These are phyloP conservation scores for Saturnispora sanitii DNA, from an alignment of 805 yeast species.

Conservation along the genomic window DNA sequence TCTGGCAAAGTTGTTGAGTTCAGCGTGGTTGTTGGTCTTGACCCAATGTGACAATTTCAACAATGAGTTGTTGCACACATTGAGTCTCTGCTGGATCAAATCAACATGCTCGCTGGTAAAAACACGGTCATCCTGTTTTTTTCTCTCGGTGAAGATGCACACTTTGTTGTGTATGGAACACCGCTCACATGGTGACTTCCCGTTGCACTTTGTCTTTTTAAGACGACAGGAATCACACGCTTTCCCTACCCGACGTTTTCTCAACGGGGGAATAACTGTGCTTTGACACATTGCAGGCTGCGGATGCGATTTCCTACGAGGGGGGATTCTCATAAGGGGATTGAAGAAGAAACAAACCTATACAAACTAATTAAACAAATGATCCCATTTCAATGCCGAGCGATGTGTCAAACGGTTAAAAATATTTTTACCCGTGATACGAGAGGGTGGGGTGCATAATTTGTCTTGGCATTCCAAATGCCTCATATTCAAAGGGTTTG, in stretches of 20 bases:
- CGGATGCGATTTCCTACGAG: too few relatives aligned
- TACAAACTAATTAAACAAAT: neutral
- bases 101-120: slow-evolving; percentile 57
- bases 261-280: neutral
- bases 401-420: too few relatives aligned
- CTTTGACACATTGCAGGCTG: too few relatives aligned
- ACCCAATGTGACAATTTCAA: slow-evolving; percentile 31
- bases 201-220: slow-evolving; percentile 56
- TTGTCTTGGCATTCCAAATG: too few relatives aligned
- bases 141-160: slow-evolving; percentile 50
- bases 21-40: slow-evolving; percentile 6
- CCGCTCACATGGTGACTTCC: slow-evolving; percentile 49
- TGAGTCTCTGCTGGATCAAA: slow-evolving; percentile 47
- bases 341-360: neutral
- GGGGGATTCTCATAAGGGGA: neutral
- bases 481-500: too few relatives aligned
- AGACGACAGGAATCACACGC: slow-evolving; percentile 57
- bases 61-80: slow-evolving; percentile 40
- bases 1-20: neutral
- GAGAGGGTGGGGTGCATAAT: too few relatives aligned
- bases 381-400: too few relatives aligned
- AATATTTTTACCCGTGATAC: too few relatives aligned
- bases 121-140: slow-evolving; percentile 42
- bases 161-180: slow-evolving; percentile 48
- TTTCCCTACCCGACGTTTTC: slow-evolving; percentile 49